Evolutionary conservation across 1,139 yeast genomes (phyloP), one percentile per base, ranked within the genome.

Genomic region (Saccharomyces pastorianus): DNA sequence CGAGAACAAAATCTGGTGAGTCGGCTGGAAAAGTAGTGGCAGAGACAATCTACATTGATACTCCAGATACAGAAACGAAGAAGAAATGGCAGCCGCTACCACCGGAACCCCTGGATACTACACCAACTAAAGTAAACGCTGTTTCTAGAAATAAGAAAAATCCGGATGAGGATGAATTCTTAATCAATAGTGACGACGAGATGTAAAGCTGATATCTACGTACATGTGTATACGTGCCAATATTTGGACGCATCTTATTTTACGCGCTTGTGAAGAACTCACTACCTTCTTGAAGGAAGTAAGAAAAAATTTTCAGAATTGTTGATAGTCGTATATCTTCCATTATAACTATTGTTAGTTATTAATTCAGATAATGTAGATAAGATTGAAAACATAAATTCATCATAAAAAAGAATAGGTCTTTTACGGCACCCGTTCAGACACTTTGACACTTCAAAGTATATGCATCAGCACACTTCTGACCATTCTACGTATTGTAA

Each of bases 351-450:
- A 58, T 59, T 59, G 59, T 62, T 63, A 62, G 65, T 52, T 58
- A 55, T 56, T 53, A 49, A 49, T 58, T 65, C 71, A 64, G 71
- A 67, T 68, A 68, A 68, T 68, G 71, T 68, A 68, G 71, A 68
- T 68, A 68, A 68, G 71, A 59, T 59, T 60, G 32, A 52, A 53
- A 50, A 46, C 27, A 32, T 38, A 54, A 57, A 51, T 56, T 62
- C 66, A 64, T 64, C 67, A 63, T 61, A 34, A 53, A 38, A 50
- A 51, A 47, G n/a, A 48, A 29, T 5, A 28, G 13, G 17, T 6
- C n/a, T 17, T 17, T 14, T 9, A 34, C 25, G 11, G 41, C 41
- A 6, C 25, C 14, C n/a, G 8, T 47, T 47, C 49, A 38, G 11
- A 20, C 9, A 20, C 25, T 38, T 47, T 47, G 49, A 47, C 4